phyloP scores from a whole-genome alignment of 2,329 filamentous ascomycete species.

The Tolypocladium endophyticum region DNA sequence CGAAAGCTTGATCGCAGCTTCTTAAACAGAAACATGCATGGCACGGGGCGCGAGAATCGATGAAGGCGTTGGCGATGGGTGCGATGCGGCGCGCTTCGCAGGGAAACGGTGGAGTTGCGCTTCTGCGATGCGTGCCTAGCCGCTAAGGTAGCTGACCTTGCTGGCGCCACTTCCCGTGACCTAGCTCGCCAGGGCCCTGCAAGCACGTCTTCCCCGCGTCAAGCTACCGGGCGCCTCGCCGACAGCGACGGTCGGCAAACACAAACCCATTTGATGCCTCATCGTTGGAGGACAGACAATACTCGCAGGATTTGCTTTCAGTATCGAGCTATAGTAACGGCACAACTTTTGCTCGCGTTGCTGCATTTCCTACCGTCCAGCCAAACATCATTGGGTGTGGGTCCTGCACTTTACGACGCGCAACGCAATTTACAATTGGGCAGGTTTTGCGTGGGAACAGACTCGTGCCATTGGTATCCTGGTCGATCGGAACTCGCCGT shows the following conservation, averaged over 20 bases:
- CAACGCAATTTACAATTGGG: too few relatives aligned
- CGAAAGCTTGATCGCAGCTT: not conserved
- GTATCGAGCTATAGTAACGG: not conserved
- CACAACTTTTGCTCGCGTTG: not conserved
- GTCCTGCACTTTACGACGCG: too few relatives aligned
- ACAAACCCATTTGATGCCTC: too few relatives aligned
- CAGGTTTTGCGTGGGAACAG: too few relatives aligned
- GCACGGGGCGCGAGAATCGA: not conserved
- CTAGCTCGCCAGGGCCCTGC: not conserved
- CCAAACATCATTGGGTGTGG: too few relatives aligned
- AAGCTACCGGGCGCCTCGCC: not conserved
- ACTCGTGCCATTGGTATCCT: too few relatives aligned
- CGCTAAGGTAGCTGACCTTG: not conserved
- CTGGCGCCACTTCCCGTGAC: not conserved
- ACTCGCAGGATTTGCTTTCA: not conserved
- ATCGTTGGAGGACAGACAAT: too few relatives aligned
- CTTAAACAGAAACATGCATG: slow-evolving; percentile 3
- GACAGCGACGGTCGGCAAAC: too few relatives aligned
- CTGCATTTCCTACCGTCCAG: not conserved
- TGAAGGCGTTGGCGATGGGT: not conserved
- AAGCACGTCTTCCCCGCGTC: not conserved
- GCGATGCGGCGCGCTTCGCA: not conserved
- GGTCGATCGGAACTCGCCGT: too few relatives aligned
- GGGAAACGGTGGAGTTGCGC: not conserved
- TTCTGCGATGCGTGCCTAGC: not conserved